Percentiles rank a stretch among this genome's conserved stretches.
These are phyloP conservation scores for Zygosaccharomyces kombuchaensis DNA, from an alignment of 805 yeast species.

Conservation along the genomic window DNA sequence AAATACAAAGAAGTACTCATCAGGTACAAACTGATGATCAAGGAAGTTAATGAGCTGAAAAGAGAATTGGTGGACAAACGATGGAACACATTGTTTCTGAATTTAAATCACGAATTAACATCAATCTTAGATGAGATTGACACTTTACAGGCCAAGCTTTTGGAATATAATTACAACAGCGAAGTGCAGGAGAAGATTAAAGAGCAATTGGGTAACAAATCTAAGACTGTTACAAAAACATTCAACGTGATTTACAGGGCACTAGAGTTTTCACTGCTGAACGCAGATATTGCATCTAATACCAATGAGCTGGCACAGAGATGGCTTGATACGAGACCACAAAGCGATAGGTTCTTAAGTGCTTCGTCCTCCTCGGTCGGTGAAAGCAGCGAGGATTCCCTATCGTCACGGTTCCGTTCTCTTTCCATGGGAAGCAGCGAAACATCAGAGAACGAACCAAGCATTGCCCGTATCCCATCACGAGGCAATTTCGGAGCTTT, in stretches of 20 bases:
- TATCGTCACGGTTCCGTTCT: constrained; percentile 6
- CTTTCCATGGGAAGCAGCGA: constrained; percentile 8
- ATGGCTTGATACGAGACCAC: constrained; percentile 33
- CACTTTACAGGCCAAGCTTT: constrained; percentile 13
- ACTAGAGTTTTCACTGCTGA: constrained; percentile 40
- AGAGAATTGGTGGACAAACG: constrained; percentile 46
- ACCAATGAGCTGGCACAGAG: constrained; percentile 36
- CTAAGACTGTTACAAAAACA: constrained; percentile 39
- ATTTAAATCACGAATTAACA: constrained; percentile 42
- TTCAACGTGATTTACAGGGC: constrained; percentile 39
- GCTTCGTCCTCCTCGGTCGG: neutral
- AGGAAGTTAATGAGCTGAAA: constrained; percentile 41
- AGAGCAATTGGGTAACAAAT: constrained; percentile 36
- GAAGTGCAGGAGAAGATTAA: constrained; percentile 26
- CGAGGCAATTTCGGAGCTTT: constrained; percentile 36
- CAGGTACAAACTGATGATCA: constrained; percentile 41
- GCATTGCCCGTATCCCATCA: constrained; percentile 8
- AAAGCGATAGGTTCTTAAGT: constrained; percentile 14
- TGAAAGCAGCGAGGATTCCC: constrained; percentile 6
- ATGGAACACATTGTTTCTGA: constrained; percentile 53
- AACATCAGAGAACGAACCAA: constrained; percentile 5
- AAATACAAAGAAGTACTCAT: constrained; percentile 40
- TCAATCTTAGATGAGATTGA: constrained; percentile 26
- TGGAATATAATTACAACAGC: constrained; percentile 10
- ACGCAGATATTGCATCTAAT: constrained; percentile 34